Evolutionary conservation across 2,329 filamentous ascomycete species (phyloP).

Genomic region (Cyclaneusma minus): DNA sequence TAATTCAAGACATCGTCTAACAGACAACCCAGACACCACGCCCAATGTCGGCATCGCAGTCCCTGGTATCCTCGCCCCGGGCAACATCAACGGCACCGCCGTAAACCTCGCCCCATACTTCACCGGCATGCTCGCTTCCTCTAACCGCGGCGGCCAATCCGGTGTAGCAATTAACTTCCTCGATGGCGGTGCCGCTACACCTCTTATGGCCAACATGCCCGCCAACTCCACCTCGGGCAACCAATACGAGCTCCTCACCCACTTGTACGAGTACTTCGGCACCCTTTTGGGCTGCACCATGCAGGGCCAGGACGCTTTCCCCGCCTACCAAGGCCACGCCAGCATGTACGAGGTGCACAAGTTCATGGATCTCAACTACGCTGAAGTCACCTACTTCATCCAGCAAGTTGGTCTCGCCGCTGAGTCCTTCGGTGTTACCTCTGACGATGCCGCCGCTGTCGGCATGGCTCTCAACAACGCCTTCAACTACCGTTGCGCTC

Average conservation of each 20-base stretch:
- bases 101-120: slow-evolving; percentile 47
- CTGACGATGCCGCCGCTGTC: slow-evolving; percentile 32
- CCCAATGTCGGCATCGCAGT: slow-evolving; percentile 36
- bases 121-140: slow-evolving; percentile 34
- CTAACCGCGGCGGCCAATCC: slow-evolving; percentile 30
- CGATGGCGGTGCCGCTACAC: slow-evolving; percentile 39
- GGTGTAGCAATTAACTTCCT: slow-evolving; percentile 42
- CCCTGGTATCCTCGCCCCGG: slow-evolving; percentile 38
- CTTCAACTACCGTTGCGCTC: slow-evolving; percentile 36
- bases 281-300: slow-evolving; percentile 37
- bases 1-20: too few species aligned
- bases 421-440: slow-evolving; percentile 40
- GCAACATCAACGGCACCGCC: slow-evolving; percentile 29
- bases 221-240: slow-evolving; percentile 31
- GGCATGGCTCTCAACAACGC: slow-evolving; percentile 29
- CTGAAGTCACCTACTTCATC: slow-evolving; percentile 43
- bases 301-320: slow-evolving; percentile 32
- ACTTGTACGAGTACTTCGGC: slow-evolving; percentile 47
- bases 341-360: slow-evolving; percentile 39
- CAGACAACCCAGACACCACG: slow-evolving; percentile 31
- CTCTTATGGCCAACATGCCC: slow-evolving; percentile 38
- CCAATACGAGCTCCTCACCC: slow-evolving; percentile 41
- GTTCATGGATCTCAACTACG: slow-evolving; percentile 39
- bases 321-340: slow-evolving; percentile 27
- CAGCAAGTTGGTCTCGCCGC: slow-evolving; percentile 39